A percentile compares a stretch with the other conserved stretches of the same genome.
These are phyloP conservation scores for Sporormia fimetaria DNA, from an alignment of 495 filamentous ascomycete species.

Conservation along the genomic window DNA sequence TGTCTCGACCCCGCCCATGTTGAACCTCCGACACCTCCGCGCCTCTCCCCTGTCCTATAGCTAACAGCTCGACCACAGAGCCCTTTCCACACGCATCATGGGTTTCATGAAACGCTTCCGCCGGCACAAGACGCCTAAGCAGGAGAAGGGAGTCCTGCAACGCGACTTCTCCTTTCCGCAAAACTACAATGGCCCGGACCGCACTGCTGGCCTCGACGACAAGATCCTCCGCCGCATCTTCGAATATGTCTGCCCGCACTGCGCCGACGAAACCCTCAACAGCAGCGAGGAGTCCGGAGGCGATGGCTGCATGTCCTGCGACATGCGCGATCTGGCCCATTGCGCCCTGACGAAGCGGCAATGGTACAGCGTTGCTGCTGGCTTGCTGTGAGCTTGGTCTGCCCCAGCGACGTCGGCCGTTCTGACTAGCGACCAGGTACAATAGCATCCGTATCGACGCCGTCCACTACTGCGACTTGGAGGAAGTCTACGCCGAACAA, in stretches of 20 bases:
- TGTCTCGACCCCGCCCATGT: neutral
- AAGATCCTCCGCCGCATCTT: slow-evolving; percentile 64
- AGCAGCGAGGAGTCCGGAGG: slow-evolving; percentile 73
- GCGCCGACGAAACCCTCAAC: slow-evolving; percentile 61
- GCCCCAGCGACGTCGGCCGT: neutral
- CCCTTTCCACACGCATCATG: slow-evolving; percentile 31
- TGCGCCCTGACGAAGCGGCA: slow-evolving; percentile 59
- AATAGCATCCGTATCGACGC: slow-evolving; percentile 82
- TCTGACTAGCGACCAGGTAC: slow-evolving; percentile 48
- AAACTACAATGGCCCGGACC: slow-evolving; percentile 34
- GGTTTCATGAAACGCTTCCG: slow-evolving; percentile 39
- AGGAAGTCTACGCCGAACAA: slow-evolving; percentile 63
- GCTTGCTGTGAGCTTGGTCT: slow-evolving; percentile 21
- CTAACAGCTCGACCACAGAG: slow-evolving; percentile 5
- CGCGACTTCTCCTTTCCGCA: slow-evolving; percentile 18
- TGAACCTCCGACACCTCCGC: neutral
- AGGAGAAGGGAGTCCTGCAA: slow-evolving; percentile 5
- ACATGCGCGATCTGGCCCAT: slow-evolving; percentile 79
- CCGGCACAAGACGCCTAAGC: slow-evolving; percentile 32
- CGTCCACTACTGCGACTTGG: slow-evolving; percentile 88
- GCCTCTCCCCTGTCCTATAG: slow-evolving; percentile 4
- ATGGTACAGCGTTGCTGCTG: slow-evolving; percentile 46
- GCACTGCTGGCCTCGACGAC: slow-evolving; percentile 45
- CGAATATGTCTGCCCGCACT: slow-evolving; percentile 71
- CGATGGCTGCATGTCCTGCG: slow-evolving; percentile 90